phyloP scores from a whole-genome alignment of 2,329 filamentous ascomycete genomes.

The Trichophyton rubrum region DNA sequence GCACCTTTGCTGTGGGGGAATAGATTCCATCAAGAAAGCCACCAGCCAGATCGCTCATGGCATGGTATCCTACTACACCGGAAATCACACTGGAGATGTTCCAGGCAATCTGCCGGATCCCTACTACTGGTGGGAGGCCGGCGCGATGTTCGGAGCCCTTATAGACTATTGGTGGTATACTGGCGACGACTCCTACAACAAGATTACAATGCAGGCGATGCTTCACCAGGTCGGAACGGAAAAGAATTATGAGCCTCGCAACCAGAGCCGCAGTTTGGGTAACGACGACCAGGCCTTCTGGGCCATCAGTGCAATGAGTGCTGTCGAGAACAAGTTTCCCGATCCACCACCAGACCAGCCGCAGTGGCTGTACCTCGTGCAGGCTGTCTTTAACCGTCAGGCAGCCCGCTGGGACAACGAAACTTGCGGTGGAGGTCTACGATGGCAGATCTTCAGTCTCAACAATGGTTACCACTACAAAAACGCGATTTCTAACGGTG shows the following conservation, averaged over 20 bases:
- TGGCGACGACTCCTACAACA: conserved; percentile 56
- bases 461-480: conserved; percentile 55
- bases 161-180: conserved; percentile 77
- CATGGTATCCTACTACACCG: conserved; percentile 26
- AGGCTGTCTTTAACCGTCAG: conserved; percentile 72
- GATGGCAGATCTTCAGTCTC: conserved; percentile 75
- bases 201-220: conserved; percentile 55
- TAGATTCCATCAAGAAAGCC: conserved; percentile 27
- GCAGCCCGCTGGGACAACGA: conserved; percentile 54
- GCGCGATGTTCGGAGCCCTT: conserved; percentile 39
- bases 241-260: conserved; percentile 63
- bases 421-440: conserved; percentile 59
- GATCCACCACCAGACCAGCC: conserved; percentile 51
- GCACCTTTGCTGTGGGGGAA: neutral
- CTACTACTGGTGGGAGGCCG: conserved; percentile 30
- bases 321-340: conserved; percentile 63
- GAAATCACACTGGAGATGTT: conserved; percentile 22
- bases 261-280: conserved; percentile 34
- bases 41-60: conserved; percentile 23
- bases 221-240: conserved; percentile 61
- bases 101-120: conserved; percentile 24
- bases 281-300: conserved; percentile 62
- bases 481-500: conserved; percentile 47
- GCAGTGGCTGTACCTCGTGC: conserved; percentile 65
- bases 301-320: conserved; percentile 69